Base-by-base conservation (phyloP, 2,329 filamentous ascomycete species). In the Xylaria sp. region DNA sequence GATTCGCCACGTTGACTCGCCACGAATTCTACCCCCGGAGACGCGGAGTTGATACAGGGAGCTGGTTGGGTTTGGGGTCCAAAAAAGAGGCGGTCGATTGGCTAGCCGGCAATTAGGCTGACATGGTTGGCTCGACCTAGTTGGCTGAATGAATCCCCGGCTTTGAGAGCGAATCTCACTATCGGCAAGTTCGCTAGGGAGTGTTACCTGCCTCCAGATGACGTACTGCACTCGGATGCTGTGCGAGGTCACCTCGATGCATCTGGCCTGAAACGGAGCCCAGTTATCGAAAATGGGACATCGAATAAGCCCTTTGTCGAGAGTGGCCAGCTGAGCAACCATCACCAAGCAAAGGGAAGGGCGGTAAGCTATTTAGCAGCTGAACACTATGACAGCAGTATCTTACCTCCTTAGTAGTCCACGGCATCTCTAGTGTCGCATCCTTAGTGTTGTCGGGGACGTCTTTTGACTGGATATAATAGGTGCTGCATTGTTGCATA, bases 1-100 rank as follows among this genome's bases (percentile, higher is more conserved):
- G 28, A 33, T 57, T 53, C 62, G 60, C 59, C 63, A 65, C 55
- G 63, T 42, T 55, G 61, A 45, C 61, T 60, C 8, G 52, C 33
- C 33, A 35, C n/a, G n/a, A n/a, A n/a, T n/a, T n/a, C n/a, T n/a
- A n/a, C 9, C 21, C n/a, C n/a, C 19, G 46, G 31, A 25, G 33
- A 49, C 11, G n/a, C 21, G 31, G 25, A 14, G 28, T 31, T 31
- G 28, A 9, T 31, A n/a, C n/a, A n/a, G n/a, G n/a, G n/a, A n/a
- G n/a, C n/a, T n/a, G n/a, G n/a, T n/a, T n/a, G n/a, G n/a, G 28
- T 46, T 47, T 25, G 47, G 56, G 25, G 25, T 25, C 25, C n/a
- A n/a, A 55, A 12, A 37, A 61, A 28, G n/a, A 42, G 31, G 33
- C 12, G 14, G 45, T 42, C 23, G 47, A 57, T 61, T 54, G 55